Evolutionary conservation across 352 stramenopile species (phyloP), one percentile per base, ranked within the genome.

Genomic region (Phytopythium vexans): DNA sequence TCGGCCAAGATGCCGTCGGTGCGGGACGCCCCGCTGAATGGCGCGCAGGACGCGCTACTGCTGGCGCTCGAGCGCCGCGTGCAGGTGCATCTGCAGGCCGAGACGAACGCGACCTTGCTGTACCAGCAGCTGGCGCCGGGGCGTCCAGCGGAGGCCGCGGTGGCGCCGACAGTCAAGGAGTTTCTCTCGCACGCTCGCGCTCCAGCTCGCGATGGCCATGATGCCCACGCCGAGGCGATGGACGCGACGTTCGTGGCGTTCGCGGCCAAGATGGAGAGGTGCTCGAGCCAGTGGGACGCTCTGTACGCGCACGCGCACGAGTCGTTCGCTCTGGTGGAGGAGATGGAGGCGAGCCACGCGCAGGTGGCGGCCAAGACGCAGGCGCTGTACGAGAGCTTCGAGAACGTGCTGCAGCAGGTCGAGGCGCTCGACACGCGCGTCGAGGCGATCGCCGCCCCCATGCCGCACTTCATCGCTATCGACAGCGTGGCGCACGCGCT

Each of bases 261-360:
- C 42, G 51, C 60, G 7, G 38, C 21, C 3, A 42, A 68, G 11
- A 36, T 88, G n/a, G 61, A 72, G 31, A 62, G 27, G 7, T 77
- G 68, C 14, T 61, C 55, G 15, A 27, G 45, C 4, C 56, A 79
- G 44, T 89, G 83, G 72, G 33, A 60, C 31, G 47, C 46, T 38
- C 49, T 93, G 45, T 70, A 71, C 34, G 57, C 64, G 16, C 78
- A 91, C 54, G 79, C 81, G 4, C 70, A 87, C 33, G 52, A 80
- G 21, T 82, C 79, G 15, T 72, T 89, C 27, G 74, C 65, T 11
- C 65, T 91, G 9, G 77, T 94, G 27, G 70, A 85, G 12, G 79
- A 92, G 40, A 91, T 94, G 84, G 84, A 94, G 51, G 58, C 66
- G n/a, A 87, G 77, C 60, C 84, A 94, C 63, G 76, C 66, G 37